These are phyloP conservation scores for Solanum bulbocastanum DNA, from an alignment of 257 asterid species.

Conservation along the genomic window DNA sequence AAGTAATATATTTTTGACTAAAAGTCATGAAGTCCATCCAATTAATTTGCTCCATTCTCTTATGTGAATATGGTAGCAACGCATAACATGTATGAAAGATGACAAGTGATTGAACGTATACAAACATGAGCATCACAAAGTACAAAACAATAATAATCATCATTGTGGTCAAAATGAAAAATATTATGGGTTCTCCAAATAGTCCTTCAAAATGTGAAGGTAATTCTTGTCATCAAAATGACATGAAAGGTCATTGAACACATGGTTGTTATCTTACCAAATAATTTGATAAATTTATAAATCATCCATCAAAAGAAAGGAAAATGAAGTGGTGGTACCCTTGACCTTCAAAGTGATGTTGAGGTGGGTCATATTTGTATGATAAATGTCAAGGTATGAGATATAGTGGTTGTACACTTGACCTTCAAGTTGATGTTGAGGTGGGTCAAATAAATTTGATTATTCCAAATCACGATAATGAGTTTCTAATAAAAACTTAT, in stretches of 20 bases:
- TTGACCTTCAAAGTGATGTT: no score
- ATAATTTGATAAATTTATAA: no score
- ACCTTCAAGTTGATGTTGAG: no score
- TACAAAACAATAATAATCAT: no score
- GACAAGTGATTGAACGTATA: background rate
- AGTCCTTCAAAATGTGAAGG: background rate
- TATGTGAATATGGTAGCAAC: background rate
- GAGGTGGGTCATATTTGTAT: no score
- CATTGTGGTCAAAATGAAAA: background rate
- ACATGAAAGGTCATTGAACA: background rate
- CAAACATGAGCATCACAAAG: background rate
- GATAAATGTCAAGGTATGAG: no score
- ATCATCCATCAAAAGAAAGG: background rate
- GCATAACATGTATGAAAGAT: background rate
- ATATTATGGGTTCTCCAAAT: background rate
- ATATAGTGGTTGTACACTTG: no score
- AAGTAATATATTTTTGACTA: no score
- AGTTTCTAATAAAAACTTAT: no score
- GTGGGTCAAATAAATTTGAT: no score
- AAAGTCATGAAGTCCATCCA: background rate
- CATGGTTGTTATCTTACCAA: background rate
- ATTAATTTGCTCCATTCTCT: background rate
- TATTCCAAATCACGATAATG: no score
- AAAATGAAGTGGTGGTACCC: background rate
- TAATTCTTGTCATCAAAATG: background rate